Conservation (phyloP, 2,329 filamentous ascomycete genomes). For the Boeremia exigua region DNA sequence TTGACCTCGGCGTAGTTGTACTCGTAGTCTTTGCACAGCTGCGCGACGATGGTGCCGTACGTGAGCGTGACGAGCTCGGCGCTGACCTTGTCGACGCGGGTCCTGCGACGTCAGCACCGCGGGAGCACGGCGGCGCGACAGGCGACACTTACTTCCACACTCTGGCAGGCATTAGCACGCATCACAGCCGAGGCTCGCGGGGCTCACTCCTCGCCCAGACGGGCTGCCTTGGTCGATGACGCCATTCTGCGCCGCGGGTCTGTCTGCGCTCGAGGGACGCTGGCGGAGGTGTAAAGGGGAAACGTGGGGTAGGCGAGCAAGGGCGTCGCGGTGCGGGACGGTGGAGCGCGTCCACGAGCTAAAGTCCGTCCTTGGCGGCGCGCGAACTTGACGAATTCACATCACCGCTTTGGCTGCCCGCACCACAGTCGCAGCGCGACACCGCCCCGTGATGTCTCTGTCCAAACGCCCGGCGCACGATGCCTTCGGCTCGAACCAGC, state of each 20-base stretch:
- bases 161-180: slow-evolving; percentile 58
- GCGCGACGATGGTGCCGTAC: slow-evolving; percentile 95
- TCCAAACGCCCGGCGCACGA: slow-evolving; percentile 92
- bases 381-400: slow-evolving; percentile 14
- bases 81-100: slow-evolving; percentile 95
- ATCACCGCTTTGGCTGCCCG: slow-evolving; percentile 7
- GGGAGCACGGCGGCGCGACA: slow-evolving; percentile 26
- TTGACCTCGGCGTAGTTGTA: slow-evolving; percentile 95
- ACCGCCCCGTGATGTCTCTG: slow-evolving; percentile 70
- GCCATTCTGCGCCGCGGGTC: slow-evolving; percentile 48
- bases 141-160: slow-evolving; percentile 83
- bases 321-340: neutral
- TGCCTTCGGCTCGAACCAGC: slow-evolving; percentile 78
- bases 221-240: slow-evolving; percentile 67
- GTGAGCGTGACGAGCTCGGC: slow-evolving; percentile 96
- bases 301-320: slow-evolving; percentile 9
- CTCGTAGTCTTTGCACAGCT: slow-evolving; percentile 96
- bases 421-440: slow-evolving; percentile 9
- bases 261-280: neutral
- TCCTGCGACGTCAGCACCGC: slow-evolving; percentile 62
- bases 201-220: slow-evolving; percentile 76
- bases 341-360: slow-evolving; percentile 12
- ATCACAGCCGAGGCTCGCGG: slow-evolving; percentile 30
- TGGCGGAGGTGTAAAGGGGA: neutral
- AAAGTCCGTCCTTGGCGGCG: slow-evolving; percentile 12